Conservation (phyloP, 75 land plant genomes). For the Larix kaempferi region DNA sequence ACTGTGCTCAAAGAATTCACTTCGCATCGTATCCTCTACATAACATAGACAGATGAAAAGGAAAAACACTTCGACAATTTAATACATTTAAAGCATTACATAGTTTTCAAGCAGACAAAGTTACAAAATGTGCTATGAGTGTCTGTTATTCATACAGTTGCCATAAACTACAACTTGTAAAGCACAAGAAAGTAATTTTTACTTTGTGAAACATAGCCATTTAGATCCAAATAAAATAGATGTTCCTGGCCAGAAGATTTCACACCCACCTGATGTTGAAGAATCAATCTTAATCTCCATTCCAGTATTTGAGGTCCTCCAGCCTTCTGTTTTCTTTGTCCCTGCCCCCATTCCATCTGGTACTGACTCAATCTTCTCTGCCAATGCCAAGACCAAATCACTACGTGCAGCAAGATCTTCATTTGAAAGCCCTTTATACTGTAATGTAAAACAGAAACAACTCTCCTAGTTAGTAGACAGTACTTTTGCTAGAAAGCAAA, state of each 20-base stretch:
- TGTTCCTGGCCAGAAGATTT: not conserved
- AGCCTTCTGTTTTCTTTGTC: conserved; percentile 29
- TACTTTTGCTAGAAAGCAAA: too few species aligned
- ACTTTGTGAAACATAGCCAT: not conserved
- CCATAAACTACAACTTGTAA: not conserved
- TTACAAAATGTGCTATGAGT: too few species aligned
- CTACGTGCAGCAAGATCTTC: conserved; percentile 62
- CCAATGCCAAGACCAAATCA: conserved; percentile 72
- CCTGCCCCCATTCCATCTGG: conserved; percentile 56
- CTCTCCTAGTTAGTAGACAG: too few species aligned
- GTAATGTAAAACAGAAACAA: not conserved
- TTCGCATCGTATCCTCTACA: conserved; percentile 56
- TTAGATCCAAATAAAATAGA: not conserved
- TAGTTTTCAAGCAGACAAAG: too few species aligned
- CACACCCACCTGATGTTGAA: conserved; percentile 15
- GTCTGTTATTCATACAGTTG: not conserved
- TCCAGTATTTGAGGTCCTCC: conserved; percentile 36
- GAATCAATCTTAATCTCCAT: conserved; percentile 73
- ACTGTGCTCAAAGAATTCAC: conserved; percentile 50
- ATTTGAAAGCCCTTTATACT: conserved; percentile 78
- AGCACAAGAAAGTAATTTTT: not conserved
- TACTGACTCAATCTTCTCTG: conserved; percentile 67
- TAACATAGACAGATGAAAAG: not conserved
- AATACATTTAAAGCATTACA: too few species aligned
- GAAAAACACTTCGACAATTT: too few species aligned